These are phyloP conservation scores for Tuber aestivum DNA, from an alignment of 495 filamentous ascomycete species.

Conservation along the genomic window DNA sequence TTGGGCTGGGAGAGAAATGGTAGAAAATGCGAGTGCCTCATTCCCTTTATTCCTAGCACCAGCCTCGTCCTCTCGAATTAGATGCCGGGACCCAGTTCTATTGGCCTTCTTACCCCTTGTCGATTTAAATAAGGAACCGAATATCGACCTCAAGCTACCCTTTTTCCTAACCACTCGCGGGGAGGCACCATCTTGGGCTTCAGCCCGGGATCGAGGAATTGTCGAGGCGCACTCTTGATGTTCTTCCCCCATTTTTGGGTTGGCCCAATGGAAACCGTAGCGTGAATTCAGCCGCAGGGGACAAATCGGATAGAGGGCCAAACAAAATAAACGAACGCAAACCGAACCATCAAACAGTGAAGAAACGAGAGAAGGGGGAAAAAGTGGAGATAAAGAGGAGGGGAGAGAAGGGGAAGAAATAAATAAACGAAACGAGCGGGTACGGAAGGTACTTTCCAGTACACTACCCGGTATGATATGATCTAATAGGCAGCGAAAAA, in stretches of 20 bases:
- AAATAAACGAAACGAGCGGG: slow-evolving; percentile 10
- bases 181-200: not conserved
- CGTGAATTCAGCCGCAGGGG: not conserved
- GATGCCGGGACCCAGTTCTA: slow-evolving; percentile 1
- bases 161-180: slow-evolving; percentile 27
- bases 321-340: slow-evolving; percentile 20
- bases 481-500: not conserved
- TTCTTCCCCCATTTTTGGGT: not conserved
- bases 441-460: slow-evolving; percentile 5
- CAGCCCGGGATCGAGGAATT: not conserved
- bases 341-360: slow-evolving; percentile 10
- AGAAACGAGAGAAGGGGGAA: slow-evolving; percentile 16
- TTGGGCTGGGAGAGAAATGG: slow-evolving; percentile 28
- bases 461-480: not conserved
- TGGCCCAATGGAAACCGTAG: not conserved
- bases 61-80: slow-evolving; percentile 13
- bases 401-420: not conserved
- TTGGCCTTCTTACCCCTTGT: slow-evolving; percentile 15
- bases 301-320: slow-evolving; percentile 9
- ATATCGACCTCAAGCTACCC: slow-evolving; percentile 34
- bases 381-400: slow-evolving; percentile 17
- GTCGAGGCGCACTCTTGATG: not conserved
- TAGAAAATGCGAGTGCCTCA: slow-evolving; percentile 19
- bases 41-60: slow-evolving; percentile 10
- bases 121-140: slow-evolving; percentile 32